phyloP scores from a whole-genome alignment of 257 asterid genomes.

The Solanum clarkiae region DNA sequence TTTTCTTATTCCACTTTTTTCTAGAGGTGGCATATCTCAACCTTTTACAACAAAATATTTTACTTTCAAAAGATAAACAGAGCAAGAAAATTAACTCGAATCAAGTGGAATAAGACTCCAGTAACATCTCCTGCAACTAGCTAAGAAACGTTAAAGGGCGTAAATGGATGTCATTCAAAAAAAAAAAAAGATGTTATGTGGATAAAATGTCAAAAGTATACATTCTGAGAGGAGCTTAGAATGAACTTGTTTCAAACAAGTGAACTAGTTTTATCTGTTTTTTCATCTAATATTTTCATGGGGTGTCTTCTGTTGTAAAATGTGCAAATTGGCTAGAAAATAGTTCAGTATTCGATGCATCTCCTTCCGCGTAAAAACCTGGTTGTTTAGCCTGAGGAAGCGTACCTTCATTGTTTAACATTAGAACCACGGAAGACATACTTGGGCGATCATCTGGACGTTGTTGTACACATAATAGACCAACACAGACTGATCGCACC shows the following conservation, averaged over 20 bases:
- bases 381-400: conserved; percentile 20
- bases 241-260: background rate
- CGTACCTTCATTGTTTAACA: conserved; percentile 15
- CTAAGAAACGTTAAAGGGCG: background rate
- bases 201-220: background rate
- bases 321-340: background rate
- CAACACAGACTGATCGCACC: conserved; percentile 18
- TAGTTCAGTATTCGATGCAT: background rate
- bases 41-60: too few species aligned
- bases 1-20: background rate
- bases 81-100: too few species aligned
- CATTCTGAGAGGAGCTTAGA: background rate
- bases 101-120: background rate
- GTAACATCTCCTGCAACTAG: background rate
- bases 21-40: fast-evolving
- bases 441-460: conserved; percentile 20
- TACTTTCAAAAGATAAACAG: too few species aligned
- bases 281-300: background rate
- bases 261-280: background rate
- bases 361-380: conserved; percentile 14
- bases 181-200: background rate
- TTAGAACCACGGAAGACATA: conserved; percentile 16
- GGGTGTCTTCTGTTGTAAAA: background rate
- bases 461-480: conserved; percentile 26
- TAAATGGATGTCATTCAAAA: background rate